Evolutionary conservation across 2,329 filamentous ascomycete genomes (phyloP), one percentile per base, ranked within the genome.

Genomic region (Cladobotryum protrusum): DNA sequence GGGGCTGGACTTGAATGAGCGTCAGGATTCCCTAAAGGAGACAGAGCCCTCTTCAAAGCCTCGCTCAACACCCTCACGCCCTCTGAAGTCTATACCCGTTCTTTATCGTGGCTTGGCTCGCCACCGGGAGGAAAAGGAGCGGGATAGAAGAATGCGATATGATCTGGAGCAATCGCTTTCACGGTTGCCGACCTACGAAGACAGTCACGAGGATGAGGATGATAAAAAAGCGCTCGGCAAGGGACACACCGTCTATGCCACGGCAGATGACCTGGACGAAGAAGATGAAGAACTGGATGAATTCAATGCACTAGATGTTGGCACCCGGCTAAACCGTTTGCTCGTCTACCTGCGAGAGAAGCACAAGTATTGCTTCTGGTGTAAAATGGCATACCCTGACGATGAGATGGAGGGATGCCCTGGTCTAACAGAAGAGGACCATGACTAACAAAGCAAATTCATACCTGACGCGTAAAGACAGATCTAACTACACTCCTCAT

Each of bases 331-430:
- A 54, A 70, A 73, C 8, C 81, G 74, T 57, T 67, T 95, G 13
- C 77, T 96, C 9, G 65, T 71, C 15, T 83, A 87, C 67, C 67
- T 99, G 48, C 79, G 93, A 35, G 73, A 82, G 44, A 78, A 79
- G 61, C 81, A 89, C 61, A 69, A 76, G 41, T 99, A 99, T 65
- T 99, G 93, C 71, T 96, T 96, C 65, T 99, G 91, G 87, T 99
- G 93, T 70, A 97, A 96, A 66, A 86, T 79, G 67, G 74, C 74
- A 47, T 99, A 96, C 65, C 79, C 83, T 0, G 83, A 89, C 61
- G 72, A 72, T 34, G 68, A 72, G 34, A 84, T 96, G 85, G 89
- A 93, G 12, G 91, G 88, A 0, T 99, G 93, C 73, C 92, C 93
- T 0, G 93, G 93, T 1, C 49, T 85, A 34, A 87, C 83, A 0